Base-by-base conservation (phyloP, 345 rosid genomes). In the Leavenworthia alabamica region DNA sequence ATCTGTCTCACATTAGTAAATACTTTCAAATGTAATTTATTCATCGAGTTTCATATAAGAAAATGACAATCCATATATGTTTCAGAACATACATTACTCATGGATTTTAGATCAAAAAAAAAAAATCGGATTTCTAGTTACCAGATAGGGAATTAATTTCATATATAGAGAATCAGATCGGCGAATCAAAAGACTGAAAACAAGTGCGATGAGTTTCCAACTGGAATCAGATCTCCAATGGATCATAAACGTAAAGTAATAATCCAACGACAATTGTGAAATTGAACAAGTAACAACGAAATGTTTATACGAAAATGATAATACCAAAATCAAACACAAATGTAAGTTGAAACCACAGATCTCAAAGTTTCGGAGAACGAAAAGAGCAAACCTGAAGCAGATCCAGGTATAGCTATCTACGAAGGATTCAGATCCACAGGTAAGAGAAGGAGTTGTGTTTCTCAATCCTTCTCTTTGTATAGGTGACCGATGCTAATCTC, bases 381-480 rank as follows among this genome's bases (percentile, higher is more conserved):
- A 49, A 48, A 37, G 37, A 54, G 56, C 68, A 33, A 54, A 62
- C 74, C 68, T 62, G 68, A 61, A 0, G 24, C 56, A 70, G 74
- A 70, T 70, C 68, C 68, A 62, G 56, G 50, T 19, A 24, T 9
- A 5, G 35, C 5, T 62, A 53, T 53, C 62, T 53, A 19, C 15
- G 8, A 62, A 35, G 35, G 35, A 53, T 51, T 27, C 57, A 70
- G 74, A 70, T 70, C 68, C 48, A 61, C 49, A 39, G 48, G 15
- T 7, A 12, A 6, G 56, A 61, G 56, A 45, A 7, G n/a, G n/a
- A n/a, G 43, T 52, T 33, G 17, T 33, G 29, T 8, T 11, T 64
- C 60, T 39, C 17, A 16, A 35, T 19, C 39, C 26, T 43, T 22
- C 51, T 31, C 26, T 20, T 28, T 56, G 11, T 66, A 10, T 8